Conservation (phyloP, 495 filamentous ascomycete genomes). For the Viridothelium virens region DNA sequence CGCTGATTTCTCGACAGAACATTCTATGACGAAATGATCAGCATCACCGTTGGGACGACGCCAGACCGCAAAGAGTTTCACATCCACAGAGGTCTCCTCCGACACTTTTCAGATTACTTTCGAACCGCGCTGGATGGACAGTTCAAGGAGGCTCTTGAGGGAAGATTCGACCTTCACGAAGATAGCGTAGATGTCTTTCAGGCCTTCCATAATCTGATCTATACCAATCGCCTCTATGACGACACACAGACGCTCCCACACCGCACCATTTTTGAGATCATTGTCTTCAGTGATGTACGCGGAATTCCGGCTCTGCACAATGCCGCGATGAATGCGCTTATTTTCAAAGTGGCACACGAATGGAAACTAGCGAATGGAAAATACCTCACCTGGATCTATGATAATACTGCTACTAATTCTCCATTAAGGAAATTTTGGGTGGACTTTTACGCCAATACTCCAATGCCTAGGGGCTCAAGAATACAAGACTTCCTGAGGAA, state of each 20-base stretch:
- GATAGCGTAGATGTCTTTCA: conserved; percentile 12
- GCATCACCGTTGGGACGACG: conserved; percentile 14
- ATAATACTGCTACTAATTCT: background rate
- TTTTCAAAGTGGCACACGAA: background rate
- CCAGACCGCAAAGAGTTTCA: conserved; percentile 13
- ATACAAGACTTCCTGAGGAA: background rate
- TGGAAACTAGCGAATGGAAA: background rate
- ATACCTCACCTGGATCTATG: background rate
- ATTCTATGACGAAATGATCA: conserved; percentile 6
- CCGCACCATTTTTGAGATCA: background rate
- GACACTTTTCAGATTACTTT: conserved; percentile 20
- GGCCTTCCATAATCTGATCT: conserved; percentile 14
- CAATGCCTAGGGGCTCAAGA: background rate
- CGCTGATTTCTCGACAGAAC: too few species aligned
- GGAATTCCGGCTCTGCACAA: conserved; percentile 15
- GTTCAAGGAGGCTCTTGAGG: conserved; percentile 17
- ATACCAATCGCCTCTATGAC: conserved; percentile 11
- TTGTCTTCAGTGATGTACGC: conserved; percentile 19
- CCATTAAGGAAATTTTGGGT: background rate
- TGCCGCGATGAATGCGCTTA: conserved; percentile 6
- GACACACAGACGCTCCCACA: background rate
- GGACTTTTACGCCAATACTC: background rate
- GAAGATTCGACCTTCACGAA: conserved; percentile 11
- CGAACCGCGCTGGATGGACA: conserved; percentile 16
- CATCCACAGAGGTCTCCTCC: conserved; percentile 17